phyloP scores from a whole-genome alignment of 306 rosid species.

The Inga oerstediana region DNA sequence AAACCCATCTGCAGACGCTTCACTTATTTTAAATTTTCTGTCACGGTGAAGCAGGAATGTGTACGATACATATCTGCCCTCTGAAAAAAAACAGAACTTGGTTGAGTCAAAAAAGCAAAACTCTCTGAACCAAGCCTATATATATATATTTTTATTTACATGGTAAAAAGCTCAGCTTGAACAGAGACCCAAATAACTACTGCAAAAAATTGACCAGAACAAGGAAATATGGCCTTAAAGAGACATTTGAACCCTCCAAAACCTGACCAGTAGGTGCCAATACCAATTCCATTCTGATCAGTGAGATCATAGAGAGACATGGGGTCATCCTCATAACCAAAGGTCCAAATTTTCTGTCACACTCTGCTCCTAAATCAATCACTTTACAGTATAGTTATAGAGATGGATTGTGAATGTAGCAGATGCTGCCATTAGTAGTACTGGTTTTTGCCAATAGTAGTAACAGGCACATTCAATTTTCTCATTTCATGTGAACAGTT shows the following conservation, averaged over 20 bases:
- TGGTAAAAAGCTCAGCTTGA: conserved; percentile 22
- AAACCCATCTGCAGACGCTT: conserved; percentile 60
- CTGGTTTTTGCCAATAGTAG: conserved; percentile 45
- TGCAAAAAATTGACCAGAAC: conserved; percentile 5
- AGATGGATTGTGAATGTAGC: conserved; percentile 33
- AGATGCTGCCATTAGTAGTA: conserved; percentile 11
- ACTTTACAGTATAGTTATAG: conserved; percentile 14
- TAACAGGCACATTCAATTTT: conserved; percentile 44
- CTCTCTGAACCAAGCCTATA: not conserved
- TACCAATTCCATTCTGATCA: not conserved
- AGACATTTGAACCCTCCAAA: conserved; percentile 32
- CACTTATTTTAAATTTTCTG: conserved; percentile 43
- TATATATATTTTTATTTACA: not conserved
- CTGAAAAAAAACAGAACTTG: conserved; percentile 38
- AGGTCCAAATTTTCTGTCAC: conserved; percentile 28
- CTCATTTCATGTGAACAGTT: conserved; percentile 37
- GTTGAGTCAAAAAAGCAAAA: conserved; percentile 46
- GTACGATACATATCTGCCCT: conserved; percentile 49
- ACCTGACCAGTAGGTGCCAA: conserved; percentile 8
- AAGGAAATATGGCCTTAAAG: conserved; percentile 1
- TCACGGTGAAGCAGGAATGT: conserved; percentile 52
- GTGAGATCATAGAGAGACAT: not conserved
- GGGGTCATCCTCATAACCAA: conserved; percentile 34
- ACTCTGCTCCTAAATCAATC: conserved; percentile 28
- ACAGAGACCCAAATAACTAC: not conserved